Conservation (phyloP, 169 alveolate species). For the Eimeria maxima region DNA sequence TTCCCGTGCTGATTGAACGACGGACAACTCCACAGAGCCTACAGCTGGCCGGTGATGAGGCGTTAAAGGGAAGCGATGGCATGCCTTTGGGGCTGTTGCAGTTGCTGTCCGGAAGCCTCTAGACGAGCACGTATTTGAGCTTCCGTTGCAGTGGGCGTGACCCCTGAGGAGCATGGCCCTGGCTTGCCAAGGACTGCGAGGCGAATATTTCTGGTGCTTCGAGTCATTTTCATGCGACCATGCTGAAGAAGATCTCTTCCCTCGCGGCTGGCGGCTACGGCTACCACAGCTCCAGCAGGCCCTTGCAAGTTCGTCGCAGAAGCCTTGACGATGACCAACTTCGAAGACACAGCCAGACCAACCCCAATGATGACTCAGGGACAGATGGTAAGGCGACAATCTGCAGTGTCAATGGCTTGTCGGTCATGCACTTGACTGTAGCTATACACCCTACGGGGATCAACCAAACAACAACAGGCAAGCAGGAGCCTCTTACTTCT, state of each 20-base stretch:
- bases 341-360: slow-evolving; percentile 18
- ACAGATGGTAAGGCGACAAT: slow-evolving; percentile 44
- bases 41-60: background rate
- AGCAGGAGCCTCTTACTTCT: background rate
- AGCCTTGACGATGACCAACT: slow-evolving; percentile 20
- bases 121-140: background rate
- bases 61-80: background rate
- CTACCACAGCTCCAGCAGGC: slow-evolving; percentile 16
- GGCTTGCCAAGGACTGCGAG: background rate
- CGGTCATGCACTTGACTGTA: background rate
- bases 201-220: background rate
- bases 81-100: slow-evolving; percentile 9
- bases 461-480: background rate
- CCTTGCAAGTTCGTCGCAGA: slow-evolving; percentile 10
- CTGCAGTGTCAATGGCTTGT: background rate
- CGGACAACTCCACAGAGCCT: background rate
- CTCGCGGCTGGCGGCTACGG: slow-evolving; percentile 49
- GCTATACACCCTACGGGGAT: background rate
- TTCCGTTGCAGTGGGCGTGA: background rate
- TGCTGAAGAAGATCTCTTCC: slow-evolving; percentile 67
- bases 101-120: background rate
- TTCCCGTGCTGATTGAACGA: background rate
- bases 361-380: slow-evolving; percentile 41
- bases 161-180: background rate
- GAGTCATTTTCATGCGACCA: background rate